phyloP scores from a whole-genome alignment of 257 asterid species.

The Solanum pinnatisectum region DNA sequence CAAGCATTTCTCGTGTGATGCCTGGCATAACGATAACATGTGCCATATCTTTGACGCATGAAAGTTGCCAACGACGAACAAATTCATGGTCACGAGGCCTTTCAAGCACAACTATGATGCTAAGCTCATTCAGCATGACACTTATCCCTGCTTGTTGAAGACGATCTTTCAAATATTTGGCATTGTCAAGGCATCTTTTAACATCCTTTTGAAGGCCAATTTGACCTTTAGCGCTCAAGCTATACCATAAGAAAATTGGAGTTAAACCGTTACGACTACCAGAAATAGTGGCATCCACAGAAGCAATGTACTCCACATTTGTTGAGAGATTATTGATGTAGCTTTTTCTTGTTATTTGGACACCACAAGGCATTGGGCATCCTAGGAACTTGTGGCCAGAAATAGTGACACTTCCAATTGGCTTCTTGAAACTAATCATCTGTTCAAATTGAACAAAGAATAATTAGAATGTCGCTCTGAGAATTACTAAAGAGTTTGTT shows the following conservation, averaged over 20 bases:
- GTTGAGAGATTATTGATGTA: not conserved
- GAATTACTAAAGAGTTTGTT: not conserved
- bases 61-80: not conserved
- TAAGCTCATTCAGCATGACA: constrained; percentile 8
- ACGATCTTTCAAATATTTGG: constrained; percentile 6
- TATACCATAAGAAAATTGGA: constrained; percentile 17
- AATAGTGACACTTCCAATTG: constrained; percentile 14
- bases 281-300: constrained; percentile 15
- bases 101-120: not conserved
- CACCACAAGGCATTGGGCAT: constrained; percentile 15
- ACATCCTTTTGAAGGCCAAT: constrained; percentile 2
- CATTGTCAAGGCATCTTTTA: constrained; percentile 1
- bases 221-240: constrained; percentile 7
- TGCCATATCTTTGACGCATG: not conserved
- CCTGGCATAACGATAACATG: constrained; percentile 15
- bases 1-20: constrained; percentile 6
- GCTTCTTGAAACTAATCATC: constrained; percentile 9
- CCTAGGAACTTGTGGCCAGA: constrained; percentile 7
- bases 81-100: not conserved
- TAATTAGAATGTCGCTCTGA: not conserved
- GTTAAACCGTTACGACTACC: constrained; percentile 18
- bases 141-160: constrained; percentile 8
- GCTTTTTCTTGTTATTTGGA: constrained; percentile 12
- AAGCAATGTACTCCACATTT: constrained; percentile 11
- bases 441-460: not conserved